Conservation (phyloP, 495 filamentous ascomycete genomes). For the Gamarada debralockiae region DNA sequence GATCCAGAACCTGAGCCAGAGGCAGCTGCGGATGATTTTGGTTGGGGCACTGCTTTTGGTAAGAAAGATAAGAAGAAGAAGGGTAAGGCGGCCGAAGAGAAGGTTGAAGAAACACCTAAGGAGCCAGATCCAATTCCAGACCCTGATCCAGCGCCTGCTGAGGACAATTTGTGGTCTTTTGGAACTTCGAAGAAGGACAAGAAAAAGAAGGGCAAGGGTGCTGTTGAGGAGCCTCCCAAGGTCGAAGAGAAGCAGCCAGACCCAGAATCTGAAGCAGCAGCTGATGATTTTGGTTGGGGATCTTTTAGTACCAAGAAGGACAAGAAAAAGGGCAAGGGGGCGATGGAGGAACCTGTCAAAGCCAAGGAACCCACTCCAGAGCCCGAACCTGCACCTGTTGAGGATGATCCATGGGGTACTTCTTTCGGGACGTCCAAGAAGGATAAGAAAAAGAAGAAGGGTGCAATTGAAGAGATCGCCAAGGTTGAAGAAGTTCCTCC, state of each 20-base stretch:
- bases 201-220: slow-evolving; percentile 17
- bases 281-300: slow-evolving; percentile 30
- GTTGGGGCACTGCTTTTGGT: slow-evolving; percentile 31
- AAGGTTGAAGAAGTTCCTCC: slow-evolving; percentile 23
- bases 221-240: slow-evolving; percentile 7
- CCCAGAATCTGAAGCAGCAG: slow-evolving; percentile 3
- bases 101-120: background rate
- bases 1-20: slow-evolving; percentile 9
- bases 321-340: slow-evolving; percentile 30
- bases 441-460: slow-evolving; percentile 35
- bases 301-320: slow-evolving; percentile 32
- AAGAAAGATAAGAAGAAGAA: slow-evolving; percentile 27
- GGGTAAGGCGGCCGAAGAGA: background rate
- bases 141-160: background rate
- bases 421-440: slow-evolving; percentile 25
- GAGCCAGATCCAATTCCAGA: slow-evolving; percentile 1
- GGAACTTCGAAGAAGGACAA: slow-evolving; percentile 18
- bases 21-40: slow-evolving; percentile 21
- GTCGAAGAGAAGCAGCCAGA: slow-evolving; percentile 3
- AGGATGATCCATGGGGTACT: slow-evolving; percentile 24
- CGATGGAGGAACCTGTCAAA: slow-evolving; percentile 10
- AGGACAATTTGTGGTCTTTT: slow-evolving; percentile 22
- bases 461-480: slow-evolving; percentile 17
- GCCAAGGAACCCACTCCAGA: slow-evolving; percentile 6
- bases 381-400: slow-evolving; percentile 16